Evolutionary conservation across 2,329 filamentous ascomycete genomes (phyloP), one percentile per base, ranked within the genome.

Genomic region (Xylariales sp.): DNA sequence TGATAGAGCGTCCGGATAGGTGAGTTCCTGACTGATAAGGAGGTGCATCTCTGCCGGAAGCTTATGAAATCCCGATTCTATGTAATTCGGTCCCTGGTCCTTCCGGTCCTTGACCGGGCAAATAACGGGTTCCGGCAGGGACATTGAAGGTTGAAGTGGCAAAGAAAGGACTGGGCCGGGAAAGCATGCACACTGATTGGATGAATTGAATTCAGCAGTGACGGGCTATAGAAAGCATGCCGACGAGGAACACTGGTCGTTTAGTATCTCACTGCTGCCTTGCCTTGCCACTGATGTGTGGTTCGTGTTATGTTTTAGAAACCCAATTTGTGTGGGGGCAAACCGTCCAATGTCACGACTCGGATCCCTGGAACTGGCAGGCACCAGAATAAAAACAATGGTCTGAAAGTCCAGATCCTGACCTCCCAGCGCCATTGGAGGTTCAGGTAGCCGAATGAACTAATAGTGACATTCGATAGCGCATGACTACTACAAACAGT

Each of bases 1-100:
- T 0, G 82, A 82, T 1, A 87, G 70, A 0, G 84, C 83, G 47
- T 88, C 83, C 0, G 84, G 84, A 46, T 87, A 87, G 22, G 73
- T 73, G 44, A 87, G 76, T 40, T 76, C 66, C 9, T 68, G 57
- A 22, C 76, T 66, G 42, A 87, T 80, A 37, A 78, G 69, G 1
- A 83, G 57, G 50, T 86, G 83, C n/a, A 87, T 68, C 52, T 88
- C 84, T 1, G 78, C 68, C 2, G 84, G 84, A 3, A 87, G 65
- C 12, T 62, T 59, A 56, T 71, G 65, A 24, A 82, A 54, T n/a
- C 53, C 55, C 16, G 39, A 19, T 15, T 15, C 24, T 15, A 19
- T 11, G 12, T 29, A 12, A 8, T 8, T 27, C 24, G 24, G 8
- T 8, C 24, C 24, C 8, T 8, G n/a, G 24, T 8, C 8, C 24